Conservation (phyloP, 78 protist species). For the Bodo saltans region DNA sequence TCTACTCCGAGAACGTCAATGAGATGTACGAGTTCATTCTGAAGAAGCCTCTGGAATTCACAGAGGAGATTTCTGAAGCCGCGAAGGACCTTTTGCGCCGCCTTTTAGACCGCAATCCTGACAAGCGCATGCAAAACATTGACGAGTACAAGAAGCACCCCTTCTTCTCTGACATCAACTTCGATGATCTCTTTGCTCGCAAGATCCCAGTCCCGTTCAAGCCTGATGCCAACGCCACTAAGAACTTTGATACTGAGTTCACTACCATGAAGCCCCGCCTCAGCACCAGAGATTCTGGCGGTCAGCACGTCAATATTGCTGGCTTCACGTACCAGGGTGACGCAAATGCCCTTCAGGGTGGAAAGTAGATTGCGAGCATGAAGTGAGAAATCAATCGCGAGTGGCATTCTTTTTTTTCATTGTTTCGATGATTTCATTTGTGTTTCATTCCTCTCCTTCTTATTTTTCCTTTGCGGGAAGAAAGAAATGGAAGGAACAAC, state of each 20-base stretch:
- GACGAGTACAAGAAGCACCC: conserved; percentile 17
- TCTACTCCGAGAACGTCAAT: conserved; percentile 58
- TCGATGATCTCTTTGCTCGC: neutral
- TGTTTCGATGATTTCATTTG: neutral
- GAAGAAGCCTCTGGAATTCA: neutral
- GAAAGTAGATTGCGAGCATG: neutral
- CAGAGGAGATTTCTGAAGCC: neutral
- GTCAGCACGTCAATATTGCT: neutral
- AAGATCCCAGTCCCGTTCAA: conserved; percentile 24
- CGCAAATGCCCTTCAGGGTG: neutral
- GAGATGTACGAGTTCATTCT: conserved; percentile 63
- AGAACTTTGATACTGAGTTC: conserved; percentile 27
- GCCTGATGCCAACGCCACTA: neutral
- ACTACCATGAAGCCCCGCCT: neutral
- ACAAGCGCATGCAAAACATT: conserved; percentile 5
- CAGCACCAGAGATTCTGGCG: neutral
- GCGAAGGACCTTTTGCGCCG: conserved; percentile 21
- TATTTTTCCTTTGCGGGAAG: neutral
- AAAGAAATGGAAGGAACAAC: conserved; percentile 3
- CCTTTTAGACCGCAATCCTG: conserved; percentile 19
- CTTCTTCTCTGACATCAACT: conserved; percentile 16
- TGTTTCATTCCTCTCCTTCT: neutral
- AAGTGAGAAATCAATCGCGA: neutral
- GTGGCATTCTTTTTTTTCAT: neutral
- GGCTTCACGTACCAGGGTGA: conserved; percentile 12